Base-by-base conservation (phyloP, 2,329 filamentous ascomycete genomes). In the Fusarium oxysporum region DNA sequence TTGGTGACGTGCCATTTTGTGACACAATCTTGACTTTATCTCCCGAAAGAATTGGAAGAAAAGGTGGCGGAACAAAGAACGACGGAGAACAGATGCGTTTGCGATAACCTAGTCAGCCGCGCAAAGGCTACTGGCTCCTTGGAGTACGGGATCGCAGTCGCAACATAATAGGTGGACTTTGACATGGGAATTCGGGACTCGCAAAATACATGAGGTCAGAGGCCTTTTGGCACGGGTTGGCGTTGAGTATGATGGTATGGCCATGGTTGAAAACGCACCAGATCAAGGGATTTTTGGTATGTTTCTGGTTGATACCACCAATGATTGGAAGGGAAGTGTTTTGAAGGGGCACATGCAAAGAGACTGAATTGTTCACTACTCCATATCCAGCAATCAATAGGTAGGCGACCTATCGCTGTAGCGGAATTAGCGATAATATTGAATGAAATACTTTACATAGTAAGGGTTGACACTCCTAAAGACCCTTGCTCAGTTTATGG, bases 401-500 rank as follows among this genome's bases (percentile, higher is more conserved):
- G 61, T 62, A 58, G 33, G 63, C 62, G 57, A 43, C 71, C 73
- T 72, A 73, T 77, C 51, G 64, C 65, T 62, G 54, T 44, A 77
- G 73, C 75, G 70, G 65, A 68, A 76, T 76, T 76, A 77, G 75
- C 75, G 75, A 77, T 68, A 73, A 72, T 75, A 61, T 62, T 50
- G 68, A 60, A 64, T 59, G 56, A 64, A 62, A 65, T 47, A 66
- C 45, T 60, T 50, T 55, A 30, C 25, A 33, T 35, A 51, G 48
- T 35, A 35, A 59, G 14, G 21, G 32, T n/a, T 62, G 41, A 32
- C 30, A 21, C 23, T 43, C 38, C 45, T 43, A 40, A 47, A 47
- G 38, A 51, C 56, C 55, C 51, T 48, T 43, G 25, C 40, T 66
- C 35, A 23, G 45, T 62, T 40, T 28, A 37, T 50, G 25, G 64